Evolutionary conservation across 179 eudicot genomes (phyloP).

Genomic region (Gypsophila paniculata): DNA sequence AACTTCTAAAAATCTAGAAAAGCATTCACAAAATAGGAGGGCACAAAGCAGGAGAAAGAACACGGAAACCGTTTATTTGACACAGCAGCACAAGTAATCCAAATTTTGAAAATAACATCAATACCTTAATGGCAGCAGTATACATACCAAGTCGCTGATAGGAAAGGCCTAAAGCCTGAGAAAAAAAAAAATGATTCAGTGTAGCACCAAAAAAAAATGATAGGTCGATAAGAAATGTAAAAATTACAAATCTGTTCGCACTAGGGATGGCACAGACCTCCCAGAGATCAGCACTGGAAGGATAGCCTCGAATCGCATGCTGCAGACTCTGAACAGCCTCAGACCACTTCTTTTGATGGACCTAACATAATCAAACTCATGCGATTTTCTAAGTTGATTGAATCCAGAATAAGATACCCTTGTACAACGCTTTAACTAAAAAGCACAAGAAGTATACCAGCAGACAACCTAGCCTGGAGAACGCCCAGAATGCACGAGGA

Average conservation of each 20-base stretch:
- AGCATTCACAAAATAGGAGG: background rate
- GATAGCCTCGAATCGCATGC: conserved; percentile 89
- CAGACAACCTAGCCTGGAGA: conserved; percentile 72
- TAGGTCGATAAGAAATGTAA: background rate
- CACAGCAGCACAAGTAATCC: conserved; percentile 2
- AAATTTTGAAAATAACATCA: background rate
- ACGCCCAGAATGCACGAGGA: conserved; percentile 95
- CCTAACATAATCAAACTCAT: conserved; percentile 29
- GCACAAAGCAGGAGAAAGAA: background rate
- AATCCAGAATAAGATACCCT: background rate
- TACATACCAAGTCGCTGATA: conserved; percentile 91
- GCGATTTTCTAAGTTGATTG: background rate
- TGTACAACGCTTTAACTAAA: background rate
- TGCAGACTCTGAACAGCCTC: conserved; percentile 90
- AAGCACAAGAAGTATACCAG: conserved; percentile 43
- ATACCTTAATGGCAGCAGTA: conserved; percentile 93
- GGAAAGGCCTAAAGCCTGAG: conserved; percentile 80
- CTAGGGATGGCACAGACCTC: conserved; percentile 46
- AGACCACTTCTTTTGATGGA: conserved; percentile 76
- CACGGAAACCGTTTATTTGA: background rate
- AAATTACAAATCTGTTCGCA: conserved; percentile 3
- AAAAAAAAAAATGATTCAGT: conserved; percentile 16
- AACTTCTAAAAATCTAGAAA: background rate
- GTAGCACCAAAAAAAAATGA: background rate
- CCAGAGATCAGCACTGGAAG: conserved; percentile 83